Evolutionary conservation across 2,329 filamentous ascomycete genomes (phyloP).

Genomic region (Fusarium veterinarium): DNA sequence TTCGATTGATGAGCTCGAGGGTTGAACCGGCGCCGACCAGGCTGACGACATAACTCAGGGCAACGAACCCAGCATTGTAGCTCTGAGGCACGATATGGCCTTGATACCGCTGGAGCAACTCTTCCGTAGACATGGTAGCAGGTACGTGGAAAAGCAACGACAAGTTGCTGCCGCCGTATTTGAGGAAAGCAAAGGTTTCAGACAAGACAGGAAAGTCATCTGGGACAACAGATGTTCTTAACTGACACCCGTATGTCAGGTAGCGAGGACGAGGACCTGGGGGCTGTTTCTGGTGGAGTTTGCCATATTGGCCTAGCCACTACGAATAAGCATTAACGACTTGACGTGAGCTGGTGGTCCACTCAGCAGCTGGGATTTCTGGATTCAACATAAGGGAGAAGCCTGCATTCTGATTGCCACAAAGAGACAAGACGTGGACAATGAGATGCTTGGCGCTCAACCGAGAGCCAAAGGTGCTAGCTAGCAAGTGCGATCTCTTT

Average conservation of each 20-base stretch:
- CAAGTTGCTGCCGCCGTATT: conserved; percentile 19
- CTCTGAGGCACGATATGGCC: conserved; percentile 60
- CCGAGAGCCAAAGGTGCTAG: conserved; percentile 7
- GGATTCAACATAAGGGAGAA: conserved; percentile 28
- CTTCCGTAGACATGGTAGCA: conserved; percentile 39
- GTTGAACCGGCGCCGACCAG: conserved; percentile 82
- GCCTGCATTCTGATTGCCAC: conserved; percentile 22
- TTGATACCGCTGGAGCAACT: conserved; percentile 55
- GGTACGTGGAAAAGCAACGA: conserved; percentile 20
- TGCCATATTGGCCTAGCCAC: conserved; percentile 17
- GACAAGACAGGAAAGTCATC: neutral
- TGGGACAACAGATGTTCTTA: conserved; percentile 37
- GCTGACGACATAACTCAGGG: conserved; percentile 81
- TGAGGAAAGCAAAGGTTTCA: conserved; percentile 13
- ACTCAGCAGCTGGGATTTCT: conserved; percentile 21
- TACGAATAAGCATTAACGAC: conserved; percentile 7
- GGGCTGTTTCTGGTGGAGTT: conserved; percentile 33
- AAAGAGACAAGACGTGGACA: conserved; percentile 19
- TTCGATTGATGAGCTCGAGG: conserved; percentile 82
- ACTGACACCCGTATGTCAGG: conserved; percentile 20
- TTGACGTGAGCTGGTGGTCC: conserved; percentile 10
- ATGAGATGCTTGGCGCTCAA: conserved; percentile 22
- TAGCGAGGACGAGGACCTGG: neutral
- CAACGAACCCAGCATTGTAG: conserved; percentile 71
- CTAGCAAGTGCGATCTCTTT: conserved; percentile 22